Conservation (phyloP, 106 monocot genomes). For the Dendrobium catenatum region DNA sequence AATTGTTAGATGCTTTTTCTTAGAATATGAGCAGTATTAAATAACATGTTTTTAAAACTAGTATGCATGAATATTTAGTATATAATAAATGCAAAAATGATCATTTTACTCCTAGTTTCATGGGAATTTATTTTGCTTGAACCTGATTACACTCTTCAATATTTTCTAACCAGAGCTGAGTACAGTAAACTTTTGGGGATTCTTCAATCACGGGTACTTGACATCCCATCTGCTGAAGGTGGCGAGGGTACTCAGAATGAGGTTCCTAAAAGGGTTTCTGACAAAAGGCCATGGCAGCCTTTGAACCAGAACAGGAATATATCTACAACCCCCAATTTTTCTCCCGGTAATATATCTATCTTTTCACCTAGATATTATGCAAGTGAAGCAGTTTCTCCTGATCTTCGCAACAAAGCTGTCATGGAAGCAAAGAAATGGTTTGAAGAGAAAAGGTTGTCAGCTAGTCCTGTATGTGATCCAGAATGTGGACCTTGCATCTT, state of each 20-base stretch:
- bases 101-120: not conserved
- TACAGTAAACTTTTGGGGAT: constrained; percentile 50
- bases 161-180: constrained; percentile 52
- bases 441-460: constrained; percentile 41
- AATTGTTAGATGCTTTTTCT: not conserved
- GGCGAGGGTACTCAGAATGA: constrained; percentile 10
- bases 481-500: constrained; percentile 43
- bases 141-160: not conserved
- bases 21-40: not conserved
- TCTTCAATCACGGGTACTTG: constrained; percentile 58
- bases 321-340: constrained; percentile 22
- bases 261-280: constrained; percentile 10
- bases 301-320: constrained; percentile 9
- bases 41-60: not conserved
- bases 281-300: constrained; percentile 15
- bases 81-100: not conserved
- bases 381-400: constrained; percentile 23
- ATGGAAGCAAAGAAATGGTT: constrained; percentile 80
- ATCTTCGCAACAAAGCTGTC: constrained; percentile 35
- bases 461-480: constrained; percentile 27
- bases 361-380: constrained; percentile 23
- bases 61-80: not conserved
- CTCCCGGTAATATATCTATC: constrained; percentile 10
- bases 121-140: not conserved
- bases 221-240: constrained; percentile 22